These are phyloP conservation scores for Fraxinus velutina DNA, from an alignment of 305 asterid genomes.

Conservation along the genomic window DNA sequence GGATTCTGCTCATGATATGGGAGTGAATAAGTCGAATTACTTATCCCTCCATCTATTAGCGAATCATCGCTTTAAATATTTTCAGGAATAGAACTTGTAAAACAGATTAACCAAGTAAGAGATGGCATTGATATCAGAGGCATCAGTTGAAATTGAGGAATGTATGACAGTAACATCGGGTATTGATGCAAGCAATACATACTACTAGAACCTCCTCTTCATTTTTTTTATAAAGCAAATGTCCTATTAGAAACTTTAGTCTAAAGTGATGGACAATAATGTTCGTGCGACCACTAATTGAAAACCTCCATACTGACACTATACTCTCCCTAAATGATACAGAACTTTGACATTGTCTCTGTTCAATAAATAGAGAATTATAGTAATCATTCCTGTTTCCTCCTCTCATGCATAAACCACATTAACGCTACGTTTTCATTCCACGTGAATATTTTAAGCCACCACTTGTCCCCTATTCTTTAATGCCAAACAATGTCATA, in stretches of 20 bases:
- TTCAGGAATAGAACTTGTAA: not conserved
- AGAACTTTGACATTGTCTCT: not conserved
- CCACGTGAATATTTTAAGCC: not conserved
- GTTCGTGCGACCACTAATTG: not conserved
- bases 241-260: not conserved
- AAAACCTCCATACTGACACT: not conserved
- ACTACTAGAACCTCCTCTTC: not conserved
- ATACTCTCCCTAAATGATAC: not conserved
- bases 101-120: slow-evolving; percentile 11
- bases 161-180: not conserved
- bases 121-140: not conserved
- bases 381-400: not conserved
- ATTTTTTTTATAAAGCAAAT: not conserved
- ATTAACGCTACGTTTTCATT: not conserved
- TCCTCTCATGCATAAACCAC: not conserved
- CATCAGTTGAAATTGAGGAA: slow-evolving; percentile 11
- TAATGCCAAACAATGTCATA: not conserved
- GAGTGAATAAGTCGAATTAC: not conserved
- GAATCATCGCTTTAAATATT: not conserved
- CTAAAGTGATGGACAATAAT: not conserved
- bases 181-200: not conserved
- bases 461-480: not conserved
- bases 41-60: not conserved
- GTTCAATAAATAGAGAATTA: not conserved
- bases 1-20: not conserved